These are phyloP conservation scores for Nothopassalora personata DNA, from an alignment of 2,329 filamentous ascomycete species.

Conservation along the genomic window DNA sequence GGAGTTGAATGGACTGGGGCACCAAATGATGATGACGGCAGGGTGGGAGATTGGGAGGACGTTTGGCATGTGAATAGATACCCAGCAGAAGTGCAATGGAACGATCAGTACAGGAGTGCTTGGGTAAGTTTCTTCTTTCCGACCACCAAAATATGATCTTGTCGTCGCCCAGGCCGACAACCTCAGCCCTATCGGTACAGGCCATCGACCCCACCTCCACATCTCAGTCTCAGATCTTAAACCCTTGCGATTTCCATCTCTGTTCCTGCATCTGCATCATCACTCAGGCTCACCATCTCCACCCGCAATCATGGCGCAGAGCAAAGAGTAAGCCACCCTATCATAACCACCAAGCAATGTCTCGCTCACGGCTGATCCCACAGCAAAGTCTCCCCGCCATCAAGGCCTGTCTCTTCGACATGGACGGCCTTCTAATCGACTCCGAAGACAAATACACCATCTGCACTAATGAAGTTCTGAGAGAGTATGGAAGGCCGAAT, in stretches of 20 bases:
- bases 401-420: slow-evolving; percentile 93
- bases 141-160: background rate
- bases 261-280: slow-evolving; percentile 2
- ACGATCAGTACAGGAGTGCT: background rate
- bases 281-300: background rate
- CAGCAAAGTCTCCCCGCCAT: slow-evolving; percentile 59
- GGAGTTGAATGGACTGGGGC: background rate
- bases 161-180: background rate
- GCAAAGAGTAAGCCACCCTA: slow-evolving; percentile 8
- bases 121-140: background rate
- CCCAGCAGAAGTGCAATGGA: background rate
- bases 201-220: background rate
- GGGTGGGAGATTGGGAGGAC: background rate
- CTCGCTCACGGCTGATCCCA: slow-evolving; percentile 17
- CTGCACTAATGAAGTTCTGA: slow-evolving; percentile 76
- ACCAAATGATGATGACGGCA: background rate
- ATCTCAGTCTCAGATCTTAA: background rate
- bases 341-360: background rate
- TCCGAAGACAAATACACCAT: slow-evolving; percentile 85
- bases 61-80: background rate
- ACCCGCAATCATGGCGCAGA: slow-evolving; percentile 4
- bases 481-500: slow-evolving; percentile 63
- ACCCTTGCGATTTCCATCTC: background rate
- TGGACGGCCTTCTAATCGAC: slow-evolving; percentile 94
- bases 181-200: background rate